Base-by-base conservation (phyloP, 2,329 filamentous ascomycete species). In the Trichoderma atroviride region DNA sequence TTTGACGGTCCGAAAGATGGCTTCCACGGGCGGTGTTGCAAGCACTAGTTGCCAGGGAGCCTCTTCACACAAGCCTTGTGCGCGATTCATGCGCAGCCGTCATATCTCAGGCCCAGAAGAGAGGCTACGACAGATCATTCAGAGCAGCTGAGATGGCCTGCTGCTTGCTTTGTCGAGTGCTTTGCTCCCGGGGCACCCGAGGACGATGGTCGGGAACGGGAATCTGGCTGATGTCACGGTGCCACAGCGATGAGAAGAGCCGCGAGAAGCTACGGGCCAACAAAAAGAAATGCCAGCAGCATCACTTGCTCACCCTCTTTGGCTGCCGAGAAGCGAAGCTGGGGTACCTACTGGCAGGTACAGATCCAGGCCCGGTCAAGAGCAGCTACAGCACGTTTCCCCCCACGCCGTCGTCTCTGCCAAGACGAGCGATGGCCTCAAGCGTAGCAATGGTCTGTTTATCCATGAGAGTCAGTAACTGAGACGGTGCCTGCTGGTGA, bases 191-290 rank as follows among this genome's bases (percentile, higher is more conserved):
- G 52, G n/a, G 53, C 63, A 59, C 63, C 63, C 53, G 63, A 52
- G 33, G 55, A 13, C 55, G 40, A 59, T 29, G 57, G 59, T 67
- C 63, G 63, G 63, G 55, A 67, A 67, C 63, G 63, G 63, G 55
- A 67, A 59, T 59, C 63, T 67, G n/a, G 63, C 16, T 52, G 31
- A 67, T 59, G 63, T 67, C 63, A 67, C 63, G 50, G 53, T 67
- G n/a, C 53, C 63, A 67, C 63, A n/a, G 29, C 58, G 63, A 67
- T 67, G 63, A 65, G 50, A 43, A 67, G 37, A 37, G 55, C 63
- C 55, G 63, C 63, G 55, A 33, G 24, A 11, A 40, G 19, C 55
- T 35, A 19, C 55, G n/a, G 35, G 29, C 22, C 33, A 35, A 57
- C 29, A 19, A 19, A 24, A 37, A 19, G 16, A 22, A n/a, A 14